Evolutionary conservation across 345 rosid species (phyloP).

Genomic region (Salix purpurea): DNA sequence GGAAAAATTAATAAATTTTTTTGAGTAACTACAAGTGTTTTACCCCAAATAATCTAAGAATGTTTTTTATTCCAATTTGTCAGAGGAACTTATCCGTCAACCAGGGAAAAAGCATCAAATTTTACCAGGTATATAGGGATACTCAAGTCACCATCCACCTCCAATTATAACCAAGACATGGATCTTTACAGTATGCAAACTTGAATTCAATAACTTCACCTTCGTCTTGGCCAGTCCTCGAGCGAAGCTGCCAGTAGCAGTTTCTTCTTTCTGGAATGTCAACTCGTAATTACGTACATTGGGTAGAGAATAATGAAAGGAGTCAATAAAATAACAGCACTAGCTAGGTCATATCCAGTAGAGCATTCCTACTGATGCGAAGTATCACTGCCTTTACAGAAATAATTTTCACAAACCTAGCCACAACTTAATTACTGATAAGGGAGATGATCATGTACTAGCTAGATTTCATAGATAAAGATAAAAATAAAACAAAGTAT

Average conservation of each 20-base stretch:
- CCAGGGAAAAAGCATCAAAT: too few relatives aligned
- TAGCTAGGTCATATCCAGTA: not conserved
- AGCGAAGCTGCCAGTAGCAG: not conserved
- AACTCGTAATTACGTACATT: not conserved
- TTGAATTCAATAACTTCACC: not conserved
- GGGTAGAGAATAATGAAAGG: not conserved
- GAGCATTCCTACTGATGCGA: not conserved
- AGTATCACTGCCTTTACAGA: not conserved
- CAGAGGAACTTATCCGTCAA: too few relatives aligned
- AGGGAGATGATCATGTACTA: too few relatives aligned
- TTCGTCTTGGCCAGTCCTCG: not conserved
- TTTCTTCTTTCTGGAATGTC: conserved; percentile 1
- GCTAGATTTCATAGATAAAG: too few relatives aligned
- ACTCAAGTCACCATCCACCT: too few relatives aligned
- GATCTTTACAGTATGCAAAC: not conserved
- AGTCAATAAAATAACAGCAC: not conserved
- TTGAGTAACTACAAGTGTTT: too few relatives aligned
- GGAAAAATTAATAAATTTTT: too few relatives aligned
- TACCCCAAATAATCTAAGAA: too few relatives aligned
- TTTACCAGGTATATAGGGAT: too few relatives aligned
- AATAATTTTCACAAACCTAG: not conserved
- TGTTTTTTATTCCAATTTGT: too few relatives aligned
- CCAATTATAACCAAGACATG: too few relatives aligned
- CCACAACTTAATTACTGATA: not conserved
- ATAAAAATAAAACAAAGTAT: too few relatives aligned